Evolutionary conservation across 1,139 yeast species (phyloP), one percentile per base, ranked within the genome.

Genomic region (Casaregolazyma suthepensis): DNA sequence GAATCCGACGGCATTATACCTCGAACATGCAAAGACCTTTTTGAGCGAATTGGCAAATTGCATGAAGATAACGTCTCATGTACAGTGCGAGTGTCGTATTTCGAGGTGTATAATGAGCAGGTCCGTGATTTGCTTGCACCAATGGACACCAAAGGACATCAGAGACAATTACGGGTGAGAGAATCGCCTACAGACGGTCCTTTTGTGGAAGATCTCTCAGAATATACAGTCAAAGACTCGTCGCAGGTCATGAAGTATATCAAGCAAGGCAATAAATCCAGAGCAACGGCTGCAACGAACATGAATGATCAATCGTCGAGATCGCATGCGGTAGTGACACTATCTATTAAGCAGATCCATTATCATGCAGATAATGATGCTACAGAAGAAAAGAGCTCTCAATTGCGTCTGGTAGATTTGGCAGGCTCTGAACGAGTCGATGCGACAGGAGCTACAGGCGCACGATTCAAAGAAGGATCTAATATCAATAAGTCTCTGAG

Each of bases 381-480:
- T 1, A 75, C 78, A 7, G 81, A 85, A 19, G 80, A 78, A 35
- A 82, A 78, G 60, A 78, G 82, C 44, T 83, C 93, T 1, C 79
- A 81, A 57, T 74, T 87, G 43, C 77, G 87, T 56, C 73, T 87
- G 35, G 93, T 87, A 1, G 95, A 87, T 69, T 71, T 87, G 61
- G 96, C 96, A 0, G 96, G 96, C 0, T 83, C 91, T 0, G 96
- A 87, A 64, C 72, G 93, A 55, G 80, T 85, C 6, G 67, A 73
- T 18, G 76, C 83, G 18, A 80, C 88, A 0, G 87, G 87, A 26
- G 77, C 85, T 1, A 79, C 77, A 22, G 89, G 87, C 2, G 79
- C 78, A 12, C 71, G 94, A 50, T 74, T 85, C 52, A 78, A 82
- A 59, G 96, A 87, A 66, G 95, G 95, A 0, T 75, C 82, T 4